Conservation (phyloP, 768 basidiomycete species). For the Termitomyces sp. region DNA sequence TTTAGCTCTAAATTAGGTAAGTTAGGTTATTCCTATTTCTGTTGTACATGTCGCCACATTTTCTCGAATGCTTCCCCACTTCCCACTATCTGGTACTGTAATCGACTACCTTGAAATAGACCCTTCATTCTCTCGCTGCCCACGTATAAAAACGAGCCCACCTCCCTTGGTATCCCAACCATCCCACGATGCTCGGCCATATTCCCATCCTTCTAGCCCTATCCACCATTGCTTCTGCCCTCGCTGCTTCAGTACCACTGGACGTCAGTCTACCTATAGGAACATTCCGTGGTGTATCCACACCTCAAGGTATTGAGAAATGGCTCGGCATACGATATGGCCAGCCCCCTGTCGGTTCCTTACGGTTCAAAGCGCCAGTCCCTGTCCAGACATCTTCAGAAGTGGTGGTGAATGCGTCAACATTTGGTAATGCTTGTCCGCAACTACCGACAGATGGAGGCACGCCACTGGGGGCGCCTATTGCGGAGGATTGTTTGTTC, state of each 20-base stretch:
- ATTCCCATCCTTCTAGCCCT: not conserved
- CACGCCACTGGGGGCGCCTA: slow-evolving; percentile 37
- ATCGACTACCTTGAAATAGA: not conserved
- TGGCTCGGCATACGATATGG: slow-evolving; percentile 36
- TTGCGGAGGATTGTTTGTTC: slow-evolving; percentile 49
- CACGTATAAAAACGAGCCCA: not conserved
- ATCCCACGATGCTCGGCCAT: not conserved
- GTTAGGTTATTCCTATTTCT: not conserved
- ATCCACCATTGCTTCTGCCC: not conserved
- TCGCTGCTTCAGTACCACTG: slow-evolving; percentile 13
- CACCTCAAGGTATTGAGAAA: slow-evolving; percentile 25
- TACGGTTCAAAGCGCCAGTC: slow-evolving; percentile 55
- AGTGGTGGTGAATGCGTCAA: slow-evolving; percentile 33
- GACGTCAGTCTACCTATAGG: slow-evolving; percentile 41
- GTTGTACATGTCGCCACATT: not conserved
- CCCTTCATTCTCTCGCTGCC: not conserved
- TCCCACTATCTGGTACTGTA: not conserved
- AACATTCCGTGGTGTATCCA: slow-evolving; percentile 39
- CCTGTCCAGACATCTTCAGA: slow-evolving; percentile 26
- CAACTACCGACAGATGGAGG: slow-evolving; percentile 31
- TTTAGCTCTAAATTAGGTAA: not conserved
- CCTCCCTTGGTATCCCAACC: too few species aligned
- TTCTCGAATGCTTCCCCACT: not conserved
- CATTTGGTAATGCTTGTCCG: slow-evolving; percentile 53
- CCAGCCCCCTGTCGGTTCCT: slow-evolving; percentile 44